phyloP scores from a whole-genome alignment of 140 eudicot species.

The Flaveria floridana region DNA sequence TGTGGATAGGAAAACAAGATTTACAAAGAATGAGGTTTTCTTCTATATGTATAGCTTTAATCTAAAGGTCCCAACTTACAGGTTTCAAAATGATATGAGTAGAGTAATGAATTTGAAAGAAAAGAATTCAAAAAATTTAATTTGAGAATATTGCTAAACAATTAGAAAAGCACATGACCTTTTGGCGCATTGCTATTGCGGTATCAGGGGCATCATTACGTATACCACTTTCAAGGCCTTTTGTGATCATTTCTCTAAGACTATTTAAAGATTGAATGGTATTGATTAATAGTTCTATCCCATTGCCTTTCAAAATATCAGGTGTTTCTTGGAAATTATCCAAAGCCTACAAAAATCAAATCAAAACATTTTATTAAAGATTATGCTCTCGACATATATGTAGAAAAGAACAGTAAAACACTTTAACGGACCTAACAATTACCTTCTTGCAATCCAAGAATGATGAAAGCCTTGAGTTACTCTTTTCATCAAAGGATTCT shows the following conservation, averaged over 20 bases:
- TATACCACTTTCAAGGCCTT: constrained; percentile 91
- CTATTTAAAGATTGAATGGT: constrained; percentile 52
- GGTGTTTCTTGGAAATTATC: constrained; percentile 49
- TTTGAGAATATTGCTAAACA: not conserved
- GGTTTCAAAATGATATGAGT: not conserved
- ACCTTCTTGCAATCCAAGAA: constrained; percentile 86
- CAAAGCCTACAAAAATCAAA: constrained; percentile 52
- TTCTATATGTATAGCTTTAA: constrained; percentile 17
- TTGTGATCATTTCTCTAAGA: constrained; percentile 60
- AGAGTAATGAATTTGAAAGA: not conserved
- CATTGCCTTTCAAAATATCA: constrained; percentile 41
- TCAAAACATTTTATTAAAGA: constrained; percentile 25
- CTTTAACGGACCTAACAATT: constrained; percentile 5
- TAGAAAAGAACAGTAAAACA: constrained; percentile 13
- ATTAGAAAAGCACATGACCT: constrained; percentile 42
- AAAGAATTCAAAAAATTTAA: not conserved
- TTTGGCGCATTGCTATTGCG: constrained; percentile 97
- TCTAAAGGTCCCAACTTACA: not conserved
- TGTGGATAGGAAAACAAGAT: constrained; percentile 31
- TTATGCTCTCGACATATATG: constrained; percentile 17
- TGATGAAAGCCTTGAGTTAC: constrained; percentile 48
- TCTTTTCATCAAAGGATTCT: constrained; percentile 70
- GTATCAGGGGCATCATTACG: constrained; percentile 96
- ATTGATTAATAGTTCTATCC: constrained; percentile 44
- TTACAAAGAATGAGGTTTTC: constrained; percentile 19